phyloP scores from a whole-genome alignment of 2,329 filamentous ascomycete genomes.

The Ciborinia camelliae region DNA sequence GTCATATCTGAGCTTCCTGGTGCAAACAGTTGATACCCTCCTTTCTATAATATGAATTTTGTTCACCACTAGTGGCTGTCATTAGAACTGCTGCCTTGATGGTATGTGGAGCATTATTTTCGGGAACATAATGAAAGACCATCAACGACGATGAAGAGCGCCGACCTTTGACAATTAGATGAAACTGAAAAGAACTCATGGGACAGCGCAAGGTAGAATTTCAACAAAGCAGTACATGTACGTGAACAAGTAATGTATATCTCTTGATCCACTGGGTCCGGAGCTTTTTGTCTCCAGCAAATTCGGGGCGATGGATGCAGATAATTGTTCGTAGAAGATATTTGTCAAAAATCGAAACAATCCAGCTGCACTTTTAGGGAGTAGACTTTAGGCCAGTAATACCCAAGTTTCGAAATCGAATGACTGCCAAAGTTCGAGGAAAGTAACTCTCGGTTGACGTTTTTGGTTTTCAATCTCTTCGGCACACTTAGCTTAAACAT shows the following conservation, averaged over 20 bases:
- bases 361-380: not conserved
- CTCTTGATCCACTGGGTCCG: not conserved
- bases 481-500: not conserved
- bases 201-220: not conserved
- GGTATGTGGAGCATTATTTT: not conserved
- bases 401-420: not conserved
- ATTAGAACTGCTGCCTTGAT: not conserved
- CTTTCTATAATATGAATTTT: not conserved
- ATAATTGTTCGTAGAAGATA: not conserved
- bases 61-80: not conserved
- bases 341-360: not conserved
- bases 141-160: not conserved
- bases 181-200: no score
- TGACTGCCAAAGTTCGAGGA: no score
- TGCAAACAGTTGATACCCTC: not conserved
- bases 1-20: no score
- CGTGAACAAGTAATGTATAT: not conserved
- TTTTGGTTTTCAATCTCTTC: not conserved
- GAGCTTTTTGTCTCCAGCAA: not conserved
- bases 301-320: not conserved
- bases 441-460: not conserved
- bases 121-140: not conserved
- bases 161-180: not conserved
- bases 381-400: no score
- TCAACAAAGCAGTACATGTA: not conserved